A percentile compares a stretch with the other conserved stretches of the same genome.
These are phyloP conservation scores for Diutina catenulata DNA, from an alignment of 1,139 yeast genomes.

Conservation along the genomic window DNA sequence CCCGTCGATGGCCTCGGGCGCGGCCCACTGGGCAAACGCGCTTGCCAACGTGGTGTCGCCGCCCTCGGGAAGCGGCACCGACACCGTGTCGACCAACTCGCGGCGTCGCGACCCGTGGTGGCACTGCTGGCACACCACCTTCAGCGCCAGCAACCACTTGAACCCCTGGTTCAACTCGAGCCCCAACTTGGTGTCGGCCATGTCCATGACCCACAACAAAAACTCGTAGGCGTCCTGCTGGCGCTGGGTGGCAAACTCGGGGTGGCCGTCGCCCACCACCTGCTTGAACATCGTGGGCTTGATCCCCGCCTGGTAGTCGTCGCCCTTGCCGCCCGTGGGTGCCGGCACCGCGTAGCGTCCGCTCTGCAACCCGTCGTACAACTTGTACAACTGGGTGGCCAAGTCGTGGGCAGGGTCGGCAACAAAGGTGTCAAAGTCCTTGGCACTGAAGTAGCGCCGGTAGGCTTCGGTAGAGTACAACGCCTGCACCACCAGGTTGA, in stretches of 20 bases:
- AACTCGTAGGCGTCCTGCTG: constrained; percentile 97
- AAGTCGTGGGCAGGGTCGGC: constrained; percentile 54
- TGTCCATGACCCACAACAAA: constrained; percentile 53
- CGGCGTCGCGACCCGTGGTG: constrained; percentile 43
- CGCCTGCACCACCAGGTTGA: constrained; percentile 72
- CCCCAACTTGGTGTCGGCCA: constrained; percentile 45
- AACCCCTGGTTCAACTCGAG: constrained; percentile 36
- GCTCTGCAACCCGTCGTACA: constrained; percentile 68
- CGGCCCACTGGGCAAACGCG: constrained; percentile 33
- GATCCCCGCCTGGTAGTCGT: constrained; percentile 62
- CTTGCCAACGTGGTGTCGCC: constrained; percentile 29
- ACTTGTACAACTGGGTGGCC: constrained; percentile 58
- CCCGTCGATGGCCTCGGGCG: constrained; percentile 48
- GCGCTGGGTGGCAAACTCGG: constrained; percentile 73
- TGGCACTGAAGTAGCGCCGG: constrained; percentile 19
- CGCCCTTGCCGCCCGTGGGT: constrained; percentile 35
- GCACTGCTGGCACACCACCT: constrained; percentile 54
- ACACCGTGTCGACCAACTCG: constrained; percentile 56
- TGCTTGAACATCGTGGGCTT: constrained; percentile 67
- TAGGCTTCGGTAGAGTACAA: constrained; percentile 33
- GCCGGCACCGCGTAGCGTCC: constrained; percentile 51
- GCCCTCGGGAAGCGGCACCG: constrained; percentile 42
- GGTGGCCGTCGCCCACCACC: constrained; percentile 64
- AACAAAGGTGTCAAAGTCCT: constrained; percentile 16
- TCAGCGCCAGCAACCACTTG: constrained; percentile 54